Evolutionary conservation across 2,329 filamentous ascomycete species (phyloP), one percentile per base, ranked within the genome.

Genomic region (Penicillium sp.): DNA sequence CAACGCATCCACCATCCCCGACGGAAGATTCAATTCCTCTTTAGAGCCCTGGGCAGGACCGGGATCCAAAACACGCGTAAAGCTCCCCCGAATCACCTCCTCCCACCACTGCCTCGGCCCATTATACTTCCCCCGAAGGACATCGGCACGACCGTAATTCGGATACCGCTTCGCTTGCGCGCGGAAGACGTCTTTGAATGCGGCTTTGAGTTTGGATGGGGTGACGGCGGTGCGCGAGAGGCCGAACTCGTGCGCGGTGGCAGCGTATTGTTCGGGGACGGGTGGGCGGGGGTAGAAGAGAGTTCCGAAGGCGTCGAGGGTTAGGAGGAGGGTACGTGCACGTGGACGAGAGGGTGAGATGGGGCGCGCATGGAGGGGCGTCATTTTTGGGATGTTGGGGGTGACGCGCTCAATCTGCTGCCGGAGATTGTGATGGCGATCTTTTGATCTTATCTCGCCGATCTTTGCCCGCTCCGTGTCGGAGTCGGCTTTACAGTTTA

Each of bases 241-340:
- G 16, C 71, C 67, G 56, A 69, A 73, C 48, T 64, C 48, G 51
- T 68, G 63, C 13, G 74, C 74, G 43, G 68, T 61, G 10, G 68
- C 56, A 24, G 70, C 63, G 61, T 78, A 78, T 56, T 75, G 72
- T 7, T 66, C 60, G 6, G 69, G 62, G 28, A 77, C 60, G 1
- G 74, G 68, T 3, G 60, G 56, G 50, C 69, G 69, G 0, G 75
- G 75, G 45, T 71, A 58, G 58, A 76, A 77, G 43, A 78, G 54
- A 3, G 75, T 78, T 20, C 68, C 70, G 50, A 77, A 75, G 30
- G 75, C 75, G 60, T 78, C 75, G 36, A 77, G 61, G 30, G 75
- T 76, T 18, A 77, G 63, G 30, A 77, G 69, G 24, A 77, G 69
- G 10, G 56, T 63, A 3, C 64, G 63, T 9, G 46, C 63, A 3